These are phyloP conservation scores for Rhizomucor pusillus DNA, from an alignment of 371 early-diverging fungal species.

Conservation along the genomic window DNA sequence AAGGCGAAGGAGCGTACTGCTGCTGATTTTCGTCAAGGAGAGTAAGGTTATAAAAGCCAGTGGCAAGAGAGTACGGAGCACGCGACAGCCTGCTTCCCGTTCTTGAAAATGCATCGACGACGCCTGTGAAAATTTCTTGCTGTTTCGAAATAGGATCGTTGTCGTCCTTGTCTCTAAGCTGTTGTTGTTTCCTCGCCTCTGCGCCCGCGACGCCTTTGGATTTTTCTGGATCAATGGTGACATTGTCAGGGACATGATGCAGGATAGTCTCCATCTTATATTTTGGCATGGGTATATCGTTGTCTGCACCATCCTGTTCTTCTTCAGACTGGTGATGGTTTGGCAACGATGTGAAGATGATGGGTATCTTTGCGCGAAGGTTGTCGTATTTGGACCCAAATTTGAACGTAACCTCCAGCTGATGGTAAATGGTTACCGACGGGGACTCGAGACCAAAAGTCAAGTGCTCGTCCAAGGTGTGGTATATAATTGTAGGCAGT, in stretches of 20 bases:
- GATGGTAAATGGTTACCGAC: slow-evolving; percentile 36
- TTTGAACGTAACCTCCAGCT: slow-evolving; percentile 34
- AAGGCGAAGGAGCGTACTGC: slow-evolving; percentile 4
- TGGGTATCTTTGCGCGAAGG: slow-evolving; percentile 33
- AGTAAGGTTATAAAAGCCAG: slow-evolving; percentile 1
- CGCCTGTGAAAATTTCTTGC: background rate
- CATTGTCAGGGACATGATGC: background rate
- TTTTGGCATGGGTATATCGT: background rate
- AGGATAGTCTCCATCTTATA: slow-evolving; percentile 1
- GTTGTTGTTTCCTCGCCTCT: background rate
- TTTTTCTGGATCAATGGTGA: background rate
- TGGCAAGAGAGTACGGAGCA: background rate
- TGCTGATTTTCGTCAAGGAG: slow-evolving; percentile 2
- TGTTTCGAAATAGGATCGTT: background rate
- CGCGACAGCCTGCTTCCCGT: background rate
- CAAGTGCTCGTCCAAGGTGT: slow-evolving; percentile 27
- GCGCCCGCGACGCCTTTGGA: background rate
- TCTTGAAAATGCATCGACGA: background rate
- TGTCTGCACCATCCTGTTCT: background rate
- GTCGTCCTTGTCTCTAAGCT: background rate
- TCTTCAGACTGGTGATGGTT: background rate
- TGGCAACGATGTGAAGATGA: slow-evolving; percentile 27
- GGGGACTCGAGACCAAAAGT: slow-evolving; percentile 35
- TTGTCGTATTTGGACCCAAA: slow-evolving; percentile 37
- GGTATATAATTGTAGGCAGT: slow-evolving; percentile 26